Evolutionary conservation across 2,329 filamentous ascomycete genomes (phyloP).

Genomic region (Pseudocercospora eumusae): DNA sequence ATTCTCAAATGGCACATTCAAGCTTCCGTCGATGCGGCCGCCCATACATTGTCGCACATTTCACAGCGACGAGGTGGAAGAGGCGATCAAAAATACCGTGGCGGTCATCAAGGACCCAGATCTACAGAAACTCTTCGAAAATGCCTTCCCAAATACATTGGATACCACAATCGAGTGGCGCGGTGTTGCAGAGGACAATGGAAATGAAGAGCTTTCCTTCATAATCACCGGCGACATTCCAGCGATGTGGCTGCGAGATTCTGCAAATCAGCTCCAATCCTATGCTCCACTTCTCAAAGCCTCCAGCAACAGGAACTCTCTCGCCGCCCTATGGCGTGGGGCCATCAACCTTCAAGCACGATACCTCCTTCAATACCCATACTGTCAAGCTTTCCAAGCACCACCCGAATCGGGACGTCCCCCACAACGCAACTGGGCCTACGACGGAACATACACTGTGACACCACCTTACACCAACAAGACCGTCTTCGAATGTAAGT

Average conservation of each 20-base stretch:
- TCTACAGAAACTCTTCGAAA: constrained; percentile 69
- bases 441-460: constrained; percentile 57
- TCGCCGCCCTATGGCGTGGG: constrained; percentile 67
- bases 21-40: constrained; percentile 48
- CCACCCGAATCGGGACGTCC: constrained; percentile 33
- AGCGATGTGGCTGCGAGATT: constrained; percentile 56
- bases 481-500: constrained; percentile 55
- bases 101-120: constrained; percentile 53
- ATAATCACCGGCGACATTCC: constrained; percentile 74
- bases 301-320: constrained; percentile 52
- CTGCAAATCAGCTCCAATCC: constrained; percentile 68
- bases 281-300: constrained; percentile 57
- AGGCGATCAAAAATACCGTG: constrained; percentile 36
- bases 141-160: constrained; percentile 70
- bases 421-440: constrained; percentile 41
- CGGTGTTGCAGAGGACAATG: constrained; percentile 60
- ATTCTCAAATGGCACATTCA: constrained; percentile 45
- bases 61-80: constrained; percentile 39
- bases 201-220: constrained; percentile 86
- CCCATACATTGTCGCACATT: constrained; percentile 47
- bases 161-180: constrained; percentile 91
- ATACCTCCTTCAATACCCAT: constrained; percentile 61
- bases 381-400: constrained; percentile 54
- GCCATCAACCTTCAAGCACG: constrained; percentile 69
- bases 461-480: constrained; percentile 44